Conservation (phyloP, 2,329 filamentous ascomycete genomes). For the Trichoderma citrinoviride region DNA sequence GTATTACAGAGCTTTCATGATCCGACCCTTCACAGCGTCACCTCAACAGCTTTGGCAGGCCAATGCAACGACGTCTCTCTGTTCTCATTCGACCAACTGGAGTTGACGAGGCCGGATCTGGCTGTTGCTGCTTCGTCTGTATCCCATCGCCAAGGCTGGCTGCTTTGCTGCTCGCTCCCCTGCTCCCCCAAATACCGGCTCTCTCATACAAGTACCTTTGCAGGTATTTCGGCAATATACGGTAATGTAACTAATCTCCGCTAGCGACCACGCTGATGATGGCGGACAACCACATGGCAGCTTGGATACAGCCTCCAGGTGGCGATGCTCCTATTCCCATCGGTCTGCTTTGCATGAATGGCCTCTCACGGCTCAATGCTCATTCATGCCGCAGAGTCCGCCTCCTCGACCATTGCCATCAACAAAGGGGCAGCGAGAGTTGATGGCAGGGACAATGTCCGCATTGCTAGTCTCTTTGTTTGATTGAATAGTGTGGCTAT, state of each 20-base stretch:
- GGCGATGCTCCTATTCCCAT: too few species aligned
- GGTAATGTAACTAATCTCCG: background rate
- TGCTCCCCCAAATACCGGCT: background rate
- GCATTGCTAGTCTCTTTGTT: background rate
- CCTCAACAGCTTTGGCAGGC: background rate
- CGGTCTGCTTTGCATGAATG: background rate
- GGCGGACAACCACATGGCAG: background rate
- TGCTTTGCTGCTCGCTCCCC: background rate
- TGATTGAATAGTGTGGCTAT: slow-evolving; percentile 3
- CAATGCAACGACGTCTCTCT: background rate
- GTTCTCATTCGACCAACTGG: background rate
- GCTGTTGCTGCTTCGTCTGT: background rate
- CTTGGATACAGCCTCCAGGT: background rate
- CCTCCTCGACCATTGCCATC: background rate
- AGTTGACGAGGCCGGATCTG: background rate
- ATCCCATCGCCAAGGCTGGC: background rate
- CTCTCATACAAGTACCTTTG: background rate
- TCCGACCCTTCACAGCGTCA: slow-evolving; percentile 11
- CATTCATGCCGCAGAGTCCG: slow-evolving; percentile 5
- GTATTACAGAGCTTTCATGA: background rate
- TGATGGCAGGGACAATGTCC: background rate
- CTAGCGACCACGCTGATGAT: background rate
- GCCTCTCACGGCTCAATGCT: background rate
- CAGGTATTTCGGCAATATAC: background rate
- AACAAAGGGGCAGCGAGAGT: background rate